Evolutionary conservation across 2,329 filamentous ascomycete genomes (phyloP).

Genomic region (Penicillium sp.): DNA sequence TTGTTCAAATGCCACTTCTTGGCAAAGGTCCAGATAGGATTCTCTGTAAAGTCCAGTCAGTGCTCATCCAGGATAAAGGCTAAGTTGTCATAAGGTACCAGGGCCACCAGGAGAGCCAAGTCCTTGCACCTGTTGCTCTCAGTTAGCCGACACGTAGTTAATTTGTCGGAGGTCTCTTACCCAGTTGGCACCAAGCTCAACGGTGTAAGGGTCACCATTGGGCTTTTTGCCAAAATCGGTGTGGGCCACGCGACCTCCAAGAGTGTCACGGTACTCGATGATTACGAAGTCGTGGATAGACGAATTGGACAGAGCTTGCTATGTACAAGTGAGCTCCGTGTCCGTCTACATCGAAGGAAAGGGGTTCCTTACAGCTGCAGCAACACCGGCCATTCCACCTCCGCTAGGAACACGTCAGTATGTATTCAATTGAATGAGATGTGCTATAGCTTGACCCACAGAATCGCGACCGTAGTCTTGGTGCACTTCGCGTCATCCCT

Average conservation of each 20-base stretch:
- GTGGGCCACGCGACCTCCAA: conserved; percentile 63
- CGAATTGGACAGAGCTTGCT: conserved; percentile 61
- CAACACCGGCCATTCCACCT: conserved; percentile 62
- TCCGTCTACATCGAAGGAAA: not conserved
- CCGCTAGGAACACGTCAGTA: conserved; percentile 36
- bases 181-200: conserved; percentile 71
- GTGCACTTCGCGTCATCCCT: conserved; percentile 23
- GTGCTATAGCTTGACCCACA: conserved; percentile 22
- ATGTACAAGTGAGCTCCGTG: not conserved
- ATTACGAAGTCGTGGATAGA: conserved; percentile 65
- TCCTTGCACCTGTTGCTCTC: conserved; percentile 41
- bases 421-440: not conserved
- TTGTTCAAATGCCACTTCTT: conserved; percentile 45
- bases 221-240: conserved; percentile 54
- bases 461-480: conserved; percentile 34
- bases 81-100: conserved; percentile 40
- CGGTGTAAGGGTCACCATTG: conserved; percentile 54
- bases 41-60: conserved; percentile 14
- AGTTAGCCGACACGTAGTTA: too few relatives aligned
- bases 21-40: conserved; percentile 58
- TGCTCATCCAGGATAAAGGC: not conserved
- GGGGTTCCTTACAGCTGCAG: conserved; percentile 51
- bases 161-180: conserved; percentile 24
- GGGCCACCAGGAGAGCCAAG: conserved; percentile 39
- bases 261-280: conserved; percentile 60